A percentile compares a stretch with the other conserved stretches of the same genome.
These are phyloP conservation scores for Cercospora zeae-maydis DNA, from an alignment of 2,329 filamentous ascomycete genomes.

Conservation along the genomic window DNA sequence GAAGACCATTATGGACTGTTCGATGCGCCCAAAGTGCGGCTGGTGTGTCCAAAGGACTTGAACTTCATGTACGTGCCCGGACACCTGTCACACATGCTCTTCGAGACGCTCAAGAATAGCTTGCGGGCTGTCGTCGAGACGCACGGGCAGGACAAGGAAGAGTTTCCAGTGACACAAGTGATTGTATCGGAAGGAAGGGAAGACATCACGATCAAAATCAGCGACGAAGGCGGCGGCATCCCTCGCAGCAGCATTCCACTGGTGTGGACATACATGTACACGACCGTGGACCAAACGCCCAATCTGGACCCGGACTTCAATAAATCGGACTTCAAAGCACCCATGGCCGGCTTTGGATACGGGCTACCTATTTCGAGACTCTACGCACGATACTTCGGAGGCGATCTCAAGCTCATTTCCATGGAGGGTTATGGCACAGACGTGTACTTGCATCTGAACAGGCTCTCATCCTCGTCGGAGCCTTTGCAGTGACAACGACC, in stretches of 20 bases:
- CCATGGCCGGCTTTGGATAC: conserved; percentile 99
- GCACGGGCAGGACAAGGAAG: conserved; percentile 90
- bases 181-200: conserved; percentile 97
- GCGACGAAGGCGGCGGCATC: conserved; percentile 94
- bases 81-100: conserved; percentile 98
- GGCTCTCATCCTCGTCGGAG: conserved; percentile 90
- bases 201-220: conserved; percentile 98
- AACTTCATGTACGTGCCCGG: conserved; percentile 99
- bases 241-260: conserved; percentile 88
- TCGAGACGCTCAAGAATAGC: conserved; percentile 98
- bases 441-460: conserved; percentile 95
- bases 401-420: conserved; percentile 93
- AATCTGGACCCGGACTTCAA: conserved; percentile 96
- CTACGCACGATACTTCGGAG: conserved; percentile 95
- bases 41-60: conserved; percentile 80
- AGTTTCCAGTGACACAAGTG: conserved; percentile 94
- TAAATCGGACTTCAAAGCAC: conserved; percentile 98
- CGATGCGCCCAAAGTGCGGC: conserved; percentile 91
- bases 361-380: conserved; percentile 89
- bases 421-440: conserved; percentile 99
- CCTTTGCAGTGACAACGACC: conserved; percentile 89
- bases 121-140: conserved; percentile 93
- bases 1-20: conserved; percentile 98
- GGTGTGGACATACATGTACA: conserved; percentile 99
- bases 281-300: conserved; percentile 92